Conservation (phyloP, 2,329 filamentous ascomycete genomes). For the Colletotrichum sidae region DNA sequence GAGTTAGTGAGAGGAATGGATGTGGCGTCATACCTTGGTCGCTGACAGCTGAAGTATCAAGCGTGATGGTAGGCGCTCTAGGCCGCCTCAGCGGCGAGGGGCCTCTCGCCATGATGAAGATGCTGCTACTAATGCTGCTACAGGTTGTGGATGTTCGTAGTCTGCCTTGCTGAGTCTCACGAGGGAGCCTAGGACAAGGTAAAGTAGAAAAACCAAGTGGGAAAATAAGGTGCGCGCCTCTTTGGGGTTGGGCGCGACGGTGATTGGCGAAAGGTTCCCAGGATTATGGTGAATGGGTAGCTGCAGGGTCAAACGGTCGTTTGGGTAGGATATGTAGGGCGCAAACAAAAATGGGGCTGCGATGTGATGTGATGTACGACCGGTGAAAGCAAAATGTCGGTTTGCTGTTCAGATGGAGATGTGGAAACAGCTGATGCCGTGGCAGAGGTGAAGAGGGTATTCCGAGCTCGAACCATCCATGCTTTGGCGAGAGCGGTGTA, state of each 20-base stretch:
- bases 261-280: no score
- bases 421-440: conserved; percentile 4
- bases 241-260: no score
- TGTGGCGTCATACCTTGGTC: conserved; percentile 36
- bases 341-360: not conserved
- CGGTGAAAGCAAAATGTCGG: conserved; percentile 4
- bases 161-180: not conserved
- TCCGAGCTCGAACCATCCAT: not conserved
- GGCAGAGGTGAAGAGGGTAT: not conserved
- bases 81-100: conserved; percentile 30
- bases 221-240: no score
- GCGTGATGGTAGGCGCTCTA: conserved; percentile 38
- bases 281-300: no score
- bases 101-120: conserved; percentile 21
- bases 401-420: not conserved
- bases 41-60: conserved; percentile 38
- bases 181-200: no score
- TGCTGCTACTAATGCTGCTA: not conserved
- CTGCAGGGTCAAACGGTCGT: no score
- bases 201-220: no score
- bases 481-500: not conserved
- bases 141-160: not conserved
- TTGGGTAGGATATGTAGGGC: not conserved
- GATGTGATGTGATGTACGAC: not conserved
- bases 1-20: conserved; percentile 7